Base-by-base conservation (phyloP, 2,329 filamentous ascomycete genomes). In the Xylariaceae sp. region DNA sequence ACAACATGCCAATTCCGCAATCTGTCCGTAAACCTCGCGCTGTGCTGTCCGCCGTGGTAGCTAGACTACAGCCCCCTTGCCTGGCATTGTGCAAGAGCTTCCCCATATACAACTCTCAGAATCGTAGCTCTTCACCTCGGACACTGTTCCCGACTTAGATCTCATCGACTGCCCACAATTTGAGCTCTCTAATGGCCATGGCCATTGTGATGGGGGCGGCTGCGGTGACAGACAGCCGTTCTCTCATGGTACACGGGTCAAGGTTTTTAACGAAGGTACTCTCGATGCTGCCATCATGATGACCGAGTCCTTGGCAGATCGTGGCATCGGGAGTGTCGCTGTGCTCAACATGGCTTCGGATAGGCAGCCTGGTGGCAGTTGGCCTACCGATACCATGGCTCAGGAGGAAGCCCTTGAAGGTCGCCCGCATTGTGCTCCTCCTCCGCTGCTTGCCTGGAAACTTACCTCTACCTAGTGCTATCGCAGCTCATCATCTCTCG, bases 271-370 rank as follows among this genome's bases (percentile, higher is more conserved):
- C 50, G 66, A 69, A 15, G 81, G 85, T 73, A n/a, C 15, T 0
- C 70, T 80, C 50, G 75, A 81, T 50, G 73, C 71, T 2, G 80
- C 78, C 6, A 64, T 79, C 33, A 54, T 53, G 3, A 61, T 72
- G 17, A 52, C 53, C 3, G 39, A 43, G 16, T 43, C 40, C 19
- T 43, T 49, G 15, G 37, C n/a, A 19, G 26, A 3, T 28, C 38
- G 2, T 30, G 19, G 15, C 15, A 19, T 9, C 19, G 17, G 34
- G n/a, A 44, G 47, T n/a, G 65, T 79, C 4, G 71, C 67, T 35
- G 65, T 78, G 15, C 63, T 82, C 30, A 82, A 81, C 49, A 73
- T 81, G 58, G 77, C 77, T 19, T 79, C 74, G 17, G 69, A 71
- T 16, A 48, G 57, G 7, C 55, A 51, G 4, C 64, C 71, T 0